These are phyloP conservation scores for Venturiaceae sp. DNA, from an alignment of 2,329 filamentous ascomycete genomes.

Conservation along the genomic window DNA sequence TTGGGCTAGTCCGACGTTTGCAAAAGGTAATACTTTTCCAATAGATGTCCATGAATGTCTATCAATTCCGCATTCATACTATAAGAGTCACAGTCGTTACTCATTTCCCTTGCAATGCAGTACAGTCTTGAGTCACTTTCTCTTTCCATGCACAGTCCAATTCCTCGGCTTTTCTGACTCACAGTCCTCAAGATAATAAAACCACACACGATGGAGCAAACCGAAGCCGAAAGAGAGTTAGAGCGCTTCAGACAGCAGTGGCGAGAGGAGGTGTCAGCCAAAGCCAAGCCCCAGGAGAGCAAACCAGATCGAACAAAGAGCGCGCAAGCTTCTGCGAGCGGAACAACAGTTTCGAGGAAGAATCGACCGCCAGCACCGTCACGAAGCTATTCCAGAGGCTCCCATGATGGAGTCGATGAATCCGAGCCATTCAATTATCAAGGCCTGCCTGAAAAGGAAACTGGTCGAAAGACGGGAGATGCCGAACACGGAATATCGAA, in stretches of 20 bases:
- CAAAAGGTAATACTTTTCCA: too few species aligned
- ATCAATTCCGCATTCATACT: too few species aligned
- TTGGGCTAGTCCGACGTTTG: too few species aligned
- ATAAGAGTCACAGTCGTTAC: too few species aligned
- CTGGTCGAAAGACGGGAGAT: slow-evolving; percentile 29
- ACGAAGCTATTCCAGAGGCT: neutral
- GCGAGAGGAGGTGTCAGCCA: slow-evolving; percentile 65
- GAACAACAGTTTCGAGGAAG: neutral
- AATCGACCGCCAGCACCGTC: neutral
- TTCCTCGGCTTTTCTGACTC: neutral
- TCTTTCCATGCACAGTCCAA: neutral
- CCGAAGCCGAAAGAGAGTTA: slow-evolving; percentile 51
- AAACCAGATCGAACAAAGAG: neutral
- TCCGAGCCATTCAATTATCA: slow-evolving; percentile 31
- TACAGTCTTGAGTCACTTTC: neutral
- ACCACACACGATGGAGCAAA: neutral
- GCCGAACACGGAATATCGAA: slow-evolving; percentile 25
- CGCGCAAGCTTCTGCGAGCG: neutral
- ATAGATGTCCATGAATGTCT: too few species aligned
- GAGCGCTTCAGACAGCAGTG: slow-evolving; percentile 80
- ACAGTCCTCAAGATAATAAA: neutral
- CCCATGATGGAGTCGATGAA: slow-evolving; percentile 20
- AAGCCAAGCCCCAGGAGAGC: slow-evolving; percentile 17
- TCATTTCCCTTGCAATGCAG: neutral
- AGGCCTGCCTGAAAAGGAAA: slow-evolving; percentile 33